These are phyloP conservation scores for Lentinula sp. DNA, from an alignment of 768 basidiomycete species.

Conservation along the genomic window DNA sequence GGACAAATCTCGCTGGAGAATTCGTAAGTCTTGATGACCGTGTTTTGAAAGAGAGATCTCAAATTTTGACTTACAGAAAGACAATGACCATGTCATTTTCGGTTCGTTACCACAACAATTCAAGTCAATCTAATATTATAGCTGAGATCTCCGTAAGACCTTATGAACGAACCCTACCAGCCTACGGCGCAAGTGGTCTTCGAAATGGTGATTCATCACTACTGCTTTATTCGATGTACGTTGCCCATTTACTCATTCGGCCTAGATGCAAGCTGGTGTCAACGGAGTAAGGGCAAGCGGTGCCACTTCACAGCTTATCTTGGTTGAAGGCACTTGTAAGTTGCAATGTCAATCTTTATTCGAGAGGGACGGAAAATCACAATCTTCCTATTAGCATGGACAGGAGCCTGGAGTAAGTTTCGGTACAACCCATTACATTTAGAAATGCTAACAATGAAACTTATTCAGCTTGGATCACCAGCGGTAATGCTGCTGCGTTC, in stretches of 20 bases:
- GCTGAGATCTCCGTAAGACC: conserved; percentile 21
- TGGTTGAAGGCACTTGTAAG: conserved; percentile 40
- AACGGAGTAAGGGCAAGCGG: conserved; percentile 60
- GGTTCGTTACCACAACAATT: conserved; percentile 20
- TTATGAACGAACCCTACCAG: conserved; percentile 63
- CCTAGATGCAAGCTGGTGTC: conserved; percentile 56
- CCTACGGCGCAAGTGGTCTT: conserved; percentile 42
- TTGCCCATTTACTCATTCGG: not conserved
- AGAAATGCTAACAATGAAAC: not conserved
- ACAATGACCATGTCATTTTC: conserved; percentile 51
- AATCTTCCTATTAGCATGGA: conserved; percentile 39
- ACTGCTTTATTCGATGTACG: not conserved
- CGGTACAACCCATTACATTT: not conserved
- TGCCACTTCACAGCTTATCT: conserved; percentile 50
- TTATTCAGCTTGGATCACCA: conserved; percentile 41
- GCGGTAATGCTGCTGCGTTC: conserved; percentile 51
- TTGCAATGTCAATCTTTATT: not conserved
- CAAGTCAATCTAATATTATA: not conserved
- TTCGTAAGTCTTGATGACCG: conserved; percentile 34
- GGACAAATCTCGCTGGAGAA: conserved; percentile 48
- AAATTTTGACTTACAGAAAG: conserved; percentile 10
- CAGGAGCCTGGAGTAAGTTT: conserved; percentile 50
- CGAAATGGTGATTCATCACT: conserved; percentile 24
- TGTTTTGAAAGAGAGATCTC: not conserved
- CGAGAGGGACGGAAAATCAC: not conserved